phyloP scores from a whole-genome alignment of 2,329 filamentous ascomycete species.

The Fusarium sp. region DNA sequence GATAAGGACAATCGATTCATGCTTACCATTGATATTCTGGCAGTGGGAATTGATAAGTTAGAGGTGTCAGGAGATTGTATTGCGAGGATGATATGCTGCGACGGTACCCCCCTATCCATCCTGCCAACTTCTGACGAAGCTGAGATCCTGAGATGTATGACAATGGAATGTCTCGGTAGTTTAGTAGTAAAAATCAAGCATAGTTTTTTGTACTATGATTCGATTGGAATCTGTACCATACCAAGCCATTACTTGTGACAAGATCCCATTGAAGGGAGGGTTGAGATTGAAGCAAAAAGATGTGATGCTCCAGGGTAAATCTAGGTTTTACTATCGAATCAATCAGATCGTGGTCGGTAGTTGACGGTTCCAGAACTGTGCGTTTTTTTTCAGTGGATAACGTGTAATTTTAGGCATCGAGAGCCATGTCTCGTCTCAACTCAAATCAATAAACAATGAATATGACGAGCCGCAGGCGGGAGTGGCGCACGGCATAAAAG shows the following conservation, averaged over 20 bases:
- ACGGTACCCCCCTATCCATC: not conserved
- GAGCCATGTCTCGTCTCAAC: constrained; percentile 23
- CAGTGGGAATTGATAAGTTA: not conserved
- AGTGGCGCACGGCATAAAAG: constrained; percentile 13
- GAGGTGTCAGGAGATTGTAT: not conserved
- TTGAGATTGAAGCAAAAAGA: not conserved
- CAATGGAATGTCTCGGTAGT: not conserved
- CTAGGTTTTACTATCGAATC: not conserved
- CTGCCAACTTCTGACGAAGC: not conserved
- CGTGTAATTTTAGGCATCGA: not conserved
- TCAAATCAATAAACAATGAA: constrained; percentile 9
- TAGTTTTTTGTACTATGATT: not conserved
- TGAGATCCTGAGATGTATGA: not conserved
- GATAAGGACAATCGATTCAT: constrained; percentile 11
- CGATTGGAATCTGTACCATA: not conserved
- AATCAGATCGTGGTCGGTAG: not conserved
- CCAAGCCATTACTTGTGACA: not conserved
- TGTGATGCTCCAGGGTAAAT: constrained; percentile 1
- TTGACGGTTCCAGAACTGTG: not conserved
- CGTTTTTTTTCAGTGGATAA: not conserved
- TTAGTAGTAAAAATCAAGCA: not conserved
- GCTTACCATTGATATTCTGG: not conserved
- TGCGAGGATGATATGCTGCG: not conserved
- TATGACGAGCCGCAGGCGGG: constrained; percentile 6
- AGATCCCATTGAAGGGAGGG: not conserved